These are phyloP conservation scores for Lycium ferocissimum DNA, from an alignment of 257 asterid genomes.

Conservation along the genomic window DNA sequence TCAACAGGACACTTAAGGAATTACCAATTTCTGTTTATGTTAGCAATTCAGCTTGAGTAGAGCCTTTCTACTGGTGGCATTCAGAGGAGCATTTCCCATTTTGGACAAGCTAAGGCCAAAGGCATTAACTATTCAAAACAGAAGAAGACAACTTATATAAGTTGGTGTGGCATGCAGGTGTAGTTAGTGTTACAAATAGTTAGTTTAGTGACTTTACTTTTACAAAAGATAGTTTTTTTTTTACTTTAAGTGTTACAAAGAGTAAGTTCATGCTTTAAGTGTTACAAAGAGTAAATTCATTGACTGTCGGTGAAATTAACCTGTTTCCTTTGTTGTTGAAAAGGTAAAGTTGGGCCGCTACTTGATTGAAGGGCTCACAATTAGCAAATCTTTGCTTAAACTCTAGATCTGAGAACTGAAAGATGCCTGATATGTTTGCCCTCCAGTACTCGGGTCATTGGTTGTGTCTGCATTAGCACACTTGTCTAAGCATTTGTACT, in stretches of 20 bases:
- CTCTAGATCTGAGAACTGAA: neutral
- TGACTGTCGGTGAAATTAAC: neutral
- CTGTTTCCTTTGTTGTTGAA: neutral
- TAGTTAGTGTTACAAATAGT: neutral
- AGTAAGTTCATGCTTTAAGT: too few species aligned
- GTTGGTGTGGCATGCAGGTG: too few species aligned
- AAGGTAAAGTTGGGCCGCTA: neutral
- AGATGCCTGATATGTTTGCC: neutral
- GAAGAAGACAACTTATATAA: too few species aligned
- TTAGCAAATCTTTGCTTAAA: neutral
- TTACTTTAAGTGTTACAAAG: neutral
- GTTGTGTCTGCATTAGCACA: neutral
- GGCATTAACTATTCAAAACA: too few species aligned
- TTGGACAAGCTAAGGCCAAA: too few species aligned
- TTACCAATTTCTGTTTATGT: neutral
- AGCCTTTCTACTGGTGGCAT: neutral
- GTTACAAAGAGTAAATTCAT: neutral
- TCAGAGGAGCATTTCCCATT: too few species aligned
- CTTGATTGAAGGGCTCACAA: neutral
- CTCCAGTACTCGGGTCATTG: neutral
- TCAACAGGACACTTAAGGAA: neutral
- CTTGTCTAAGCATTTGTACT: slow-evolving; percentile 5
- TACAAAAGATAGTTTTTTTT: neutral
- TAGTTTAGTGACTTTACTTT: slow-evolving; percentile 6
- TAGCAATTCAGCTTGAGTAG: neutral